Conservation (phyloP, 495 filamentous ascomycete species). For the Hypoxylon trugodes region DNA sequence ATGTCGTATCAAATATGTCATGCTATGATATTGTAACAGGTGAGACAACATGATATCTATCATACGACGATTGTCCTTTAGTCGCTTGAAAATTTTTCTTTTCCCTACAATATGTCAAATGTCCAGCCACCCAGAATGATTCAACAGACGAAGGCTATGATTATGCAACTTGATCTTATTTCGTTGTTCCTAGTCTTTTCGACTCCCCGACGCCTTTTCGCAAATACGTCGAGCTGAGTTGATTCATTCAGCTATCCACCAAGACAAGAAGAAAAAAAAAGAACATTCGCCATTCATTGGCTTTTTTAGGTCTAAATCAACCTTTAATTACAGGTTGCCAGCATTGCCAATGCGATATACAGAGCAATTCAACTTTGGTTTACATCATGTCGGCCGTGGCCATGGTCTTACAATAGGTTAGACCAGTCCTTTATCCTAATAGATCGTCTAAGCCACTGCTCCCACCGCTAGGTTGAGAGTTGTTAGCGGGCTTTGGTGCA, state of each 20-base stretch:
- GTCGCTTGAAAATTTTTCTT: too few species aligned
- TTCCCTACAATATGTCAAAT: too few species aligned
- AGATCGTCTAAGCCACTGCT: constrained; percentile 55
- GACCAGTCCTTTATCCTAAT: constrained; percentile 47
- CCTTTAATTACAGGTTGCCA: constrained; percentile 7
- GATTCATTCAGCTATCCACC: constrained; percentile 6
- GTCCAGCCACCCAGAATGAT: too few species aligned
- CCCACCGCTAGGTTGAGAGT: constrained; percentile 36
- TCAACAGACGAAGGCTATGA: not conserved
- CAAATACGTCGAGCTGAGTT: constrained; percentile 9
- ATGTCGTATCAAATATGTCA: too few species aligned
- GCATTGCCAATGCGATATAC: constrained; percentile 19
- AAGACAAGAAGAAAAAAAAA: not conserved
- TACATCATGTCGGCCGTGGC: not conserved
- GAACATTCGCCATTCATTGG: not conserved
- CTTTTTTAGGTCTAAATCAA: not conserved
- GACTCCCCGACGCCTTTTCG: constrained; percentile 24
- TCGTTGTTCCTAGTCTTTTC: constrained; percentile 23
- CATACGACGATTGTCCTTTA: too few species aligned
- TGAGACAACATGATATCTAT: too few species aligned
- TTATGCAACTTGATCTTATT: constrained; percentile 2
- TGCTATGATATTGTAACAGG: too few species aligned
- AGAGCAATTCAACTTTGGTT: constrained; percentile 7
- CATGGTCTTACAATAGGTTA: not conserved
- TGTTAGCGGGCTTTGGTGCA: constrained; percentile 44